phyloP scores from a whole-genome alignment of 345 rosid genomes.

The Leavenworthia alabamica region DNA sequence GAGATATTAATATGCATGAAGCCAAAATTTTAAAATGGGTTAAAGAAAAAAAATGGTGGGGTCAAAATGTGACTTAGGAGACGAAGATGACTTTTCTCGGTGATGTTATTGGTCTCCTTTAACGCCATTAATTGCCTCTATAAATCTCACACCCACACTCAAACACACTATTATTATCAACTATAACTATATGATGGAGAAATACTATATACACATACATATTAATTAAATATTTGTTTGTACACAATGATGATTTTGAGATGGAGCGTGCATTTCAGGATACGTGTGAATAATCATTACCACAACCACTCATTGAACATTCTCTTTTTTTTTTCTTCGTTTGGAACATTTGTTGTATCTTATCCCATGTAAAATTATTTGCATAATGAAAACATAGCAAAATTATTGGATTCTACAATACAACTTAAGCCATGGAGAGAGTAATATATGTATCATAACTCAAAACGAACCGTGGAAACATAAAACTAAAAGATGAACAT shows the following conservation, averaged over 20 bases:
- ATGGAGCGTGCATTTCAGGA: slow-evolving; percentile 31
- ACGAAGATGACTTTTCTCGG: slow-evolving; percentile 27
- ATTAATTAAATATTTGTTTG: too few relatives aligned
- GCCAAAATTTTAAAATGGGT: not conserved
- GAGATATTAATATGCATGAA: not conserved
- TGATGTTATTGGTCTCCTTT: slow-evolving; percentile 22
- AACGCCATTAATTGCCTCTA: slow-evolving; percentile 7
- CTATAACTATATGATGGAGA: slow-evolving; percentile 9
- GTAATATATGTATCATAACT: not conserved
- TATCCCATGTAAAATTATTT: not conserved
- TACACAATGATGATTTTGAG: slow-evolving; percentile 20
- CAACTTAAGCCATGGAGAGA: not conserved
- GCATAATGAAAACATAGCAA: not conserved
- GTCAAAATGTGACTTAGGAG: slow-evolving; percentile 16
- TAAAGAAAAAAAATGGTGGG: slow-evolving; percentile 5
- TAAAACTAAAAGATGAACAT: not conserved
- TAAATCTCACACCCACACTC: not conserved
- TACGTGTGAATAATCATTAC: slow-evolving; percentile 32
- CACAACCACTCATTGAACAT: slow-evolving; percentile 25
- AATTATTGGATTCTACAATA: not conserved
- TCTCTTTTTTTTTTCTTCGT: not conserved
- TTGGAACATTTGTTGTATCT: not conserved
- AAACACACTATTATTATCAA: too few relatives aligned
- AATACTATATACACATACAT: not conserved
- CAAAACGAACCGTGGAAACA: not conserved